A percentile compares a stretch with the other conserved stretches of the same genome.
phyloP scores from a whole-genome alignment of 768 basidiomycete genomes.

The Infundibulicybe gibba region DNA sequence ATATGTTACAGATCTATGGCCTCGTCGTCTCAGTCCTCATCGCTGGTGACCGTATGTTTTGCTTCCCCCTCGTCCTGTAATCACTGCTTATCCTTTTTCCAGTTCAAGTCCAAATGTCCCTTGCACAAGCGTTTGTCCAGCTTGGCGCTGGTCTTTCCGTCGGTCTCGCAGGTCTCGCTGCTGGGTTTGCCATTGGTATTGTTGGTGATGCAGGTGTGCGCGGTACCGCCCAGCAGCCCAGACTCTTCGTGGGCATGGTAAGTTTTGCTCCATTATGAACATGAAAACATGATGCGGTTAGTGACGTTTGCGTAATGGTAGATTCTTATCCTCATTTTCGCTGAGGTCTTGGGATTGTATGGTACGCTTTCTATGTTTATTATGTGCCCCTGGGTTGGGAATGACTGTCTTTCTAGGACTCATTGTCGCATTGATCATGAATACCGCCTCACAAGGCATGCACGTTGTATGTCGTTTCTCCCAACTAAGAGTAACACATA shows the following conservation, averaged over 20 bases:
- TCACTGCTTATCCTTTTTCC: background rate
- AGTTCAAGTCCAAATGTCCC: slow-evolving; percentile 80
- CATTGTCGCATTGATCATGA: slow-evolving; percentile 96
- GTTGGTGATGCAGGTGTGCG: slow-evolving; percentile 99
- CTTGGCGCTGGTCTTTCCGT: slow-evolving; percentile 92
- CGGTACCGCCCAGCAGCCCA: slow-evolving; percentile 94
- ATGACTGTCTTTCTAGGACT: slow-evolving; percentile 44
- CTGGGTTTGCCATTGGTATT: slow-evolving; percentile 97
- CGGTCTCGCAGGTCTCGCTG: slow-evolving; percentile 92
- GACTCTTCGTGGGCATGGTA: slow-evolving; percentile 93
- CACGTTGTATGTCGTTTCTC: slow-evolving; percentile 11
- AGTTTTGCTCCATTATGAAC: slow-evolving; percentile 13
- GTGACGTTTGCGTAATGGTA: slow-evolving; percentile 17
- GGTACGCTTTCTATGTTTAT: slow-evolving; percentile 36
- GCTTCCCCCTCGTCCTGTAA: too few species aligned
- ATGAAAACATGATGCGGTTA: background rate
- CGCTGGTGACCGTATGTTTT: background rate
- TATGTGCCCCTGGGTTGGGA: background rate
- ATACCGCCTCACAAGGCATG: slow-evolving; percentile 59
- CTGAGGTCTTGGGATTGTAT: slow-evolving; percentile 91
- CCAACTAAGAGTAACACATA: background rate
- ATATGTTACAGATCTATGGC: slow-evolving; percentile 77
- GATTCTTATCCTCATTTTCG: slow-evolving; percentile 98
- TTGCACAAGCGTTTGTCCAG: slow-evolving; percentile 91
- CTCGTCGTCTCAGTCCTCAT: slow-evolving; percentile 88